A percentile compares a stretch with the other conserved stretches of the same genome.
phyloP scores from a whole-genome alignment of 2,329 filamentous ascomycete genomes.

The Hypoxylon sp. region DNA sequence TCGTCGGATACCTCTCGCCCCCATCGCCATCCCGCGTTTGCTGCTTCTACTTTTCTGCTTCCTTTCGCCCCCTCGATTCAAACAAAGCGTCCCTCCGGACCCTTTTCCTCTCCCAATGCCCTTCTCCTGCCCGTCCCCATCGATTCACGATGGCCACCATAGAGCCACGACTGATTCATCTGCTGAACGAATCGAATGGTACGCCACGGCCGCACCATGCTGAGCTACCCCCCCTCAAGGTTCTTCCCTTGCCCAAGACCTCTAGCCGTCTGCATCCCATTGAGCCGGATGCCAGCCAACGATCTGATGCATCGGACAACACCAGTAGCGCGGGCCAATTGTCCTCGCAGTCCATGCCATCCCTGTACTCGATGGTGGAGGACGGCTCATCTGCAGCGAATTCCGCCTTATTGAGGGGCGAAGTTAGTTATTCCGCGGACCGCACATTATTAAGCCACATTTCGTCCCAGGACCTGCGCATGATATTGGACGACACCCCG shows the following conservation, averaged over 20 bases:
- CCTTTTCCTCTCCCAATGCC: constrained; percentile 54
- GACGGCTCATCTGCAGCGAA: constrained; percentile 39
- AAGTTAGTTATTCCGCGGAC: constrained; percentile 43
- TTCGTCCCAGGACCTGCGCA: constrained; percentile 58
- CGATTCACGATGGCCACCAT: constrained; percentile 70
- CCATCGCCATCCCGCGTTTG: constrained; percentile 21
- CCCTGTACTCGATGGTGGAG: constrained; percentile 46
- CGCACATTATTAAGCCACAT: constrained; percentile 50
- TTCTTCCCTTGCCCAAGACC: constrained; percentile 58
- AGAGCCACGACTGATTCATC: constrained; percentile 74
- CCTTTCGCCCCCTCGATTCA: constrained; percentile 37
- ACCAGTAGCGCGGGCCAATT: constrained; percentile 43
- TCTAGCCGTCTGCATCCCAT: constrained; percentile 59
- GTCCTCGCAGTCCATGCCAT: constrained; percentile 47
- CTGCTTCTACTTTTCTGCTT: constrained; percentile 23
- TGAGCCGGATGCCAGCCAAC: constrained; percentile 61
- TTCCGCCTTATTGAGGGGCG: constrained; percentile 42
- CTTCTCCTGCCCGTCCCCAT: constrained; percentile 47
- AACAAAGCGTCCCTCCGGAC: constrained; percentile 34
- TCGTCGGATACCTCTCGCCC: constrained; percentile 23
- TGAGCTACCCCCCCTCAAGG: constrained; percentile 67
- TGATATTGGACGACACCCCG: constrained; percentile 59
- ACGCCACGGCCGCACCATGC: constrained; percentile 60
- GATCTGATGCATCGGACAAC: constrained; percentile 53
- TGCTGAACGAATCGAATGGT: constrained; percentile 68